Percentiles rank a stretch among this genome's conserved stretches.
Evolutionary conservation across 2,329 filamentous ascomycete genomes (phyloP).

Genomic region (Pseudogymnoascus sp.): DNA sequence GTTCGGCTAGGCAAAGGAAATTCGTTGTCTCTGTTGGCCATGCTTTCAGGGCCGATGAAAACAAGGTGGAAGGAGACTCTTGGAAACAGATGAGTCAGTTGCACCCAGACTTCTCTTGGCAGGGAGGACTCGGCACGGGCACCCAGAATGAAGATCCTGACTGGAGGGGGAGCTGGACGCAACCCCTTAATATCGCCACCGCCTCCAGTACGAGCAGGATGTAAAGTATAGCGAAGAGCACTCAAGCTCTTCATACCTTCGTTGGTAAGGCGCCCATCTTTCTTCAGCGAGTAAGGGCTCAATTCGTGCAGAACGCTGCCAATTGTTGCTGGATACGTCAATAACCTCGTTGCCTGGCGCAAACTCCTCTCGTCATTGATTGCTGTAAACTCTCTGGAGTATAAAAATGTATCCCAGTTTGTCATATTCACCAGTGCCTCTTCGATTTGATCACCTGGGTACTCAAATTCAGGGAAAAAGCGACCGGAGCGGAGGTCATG

Average conservation of each 20-base stretch:
- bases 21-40: slow-evolving; percentile 88
- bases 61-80: slow-evolving; percentile 80
- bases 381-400: slow-evolving; percentile 82
- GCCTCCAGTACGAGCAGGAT: slow-evolving; percentile 74
- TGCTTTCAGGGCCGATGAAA: slow-evolving; percentile 92
- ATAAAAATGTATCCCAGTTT: slow-evolving; percentile 96
- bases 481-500: slow-evolving; percentile 87
- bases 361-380: slow-evolving; percentile 85
- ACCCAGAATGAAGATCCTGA: slow-evolving; percentile 86
- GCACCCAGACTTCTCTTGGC: slow-evolving; percentile 87
- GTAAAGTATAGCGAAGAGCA: slow-evolving; percentile 85
- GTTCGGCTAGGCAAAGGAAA: slow-evolving; percentile 85
- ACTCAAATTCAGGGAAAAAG: slow-evolving; percentile 89
- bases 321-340: slow-evolving; percentile 91
- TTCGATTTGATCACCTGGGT: slow-evolving; percentile 81
- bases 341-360: slow-evolving; percentile 82
- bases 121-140: slow-evolving; percentile 96
- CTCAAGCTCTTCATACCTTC: slow-evolving; percentile 93
- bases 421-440: slow-evolving; percentile 94
- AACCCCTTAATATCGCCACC: slow-evolving; percentile 69
- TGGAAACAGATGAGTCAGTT: slow-evolving; percentile 93
- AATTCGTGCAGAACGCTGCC: slow-evolving; percentile 89
- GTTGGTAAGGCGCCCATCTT: slow-evolving; percentile 65
- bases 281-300: slow-evolving; percentile 79
- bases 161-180: slow-evolving; percentile 74